Evolutionary conservation across 75 land plant genomes (phyloP).

Genomic region (Adiantum capillusveneris): DNA sequence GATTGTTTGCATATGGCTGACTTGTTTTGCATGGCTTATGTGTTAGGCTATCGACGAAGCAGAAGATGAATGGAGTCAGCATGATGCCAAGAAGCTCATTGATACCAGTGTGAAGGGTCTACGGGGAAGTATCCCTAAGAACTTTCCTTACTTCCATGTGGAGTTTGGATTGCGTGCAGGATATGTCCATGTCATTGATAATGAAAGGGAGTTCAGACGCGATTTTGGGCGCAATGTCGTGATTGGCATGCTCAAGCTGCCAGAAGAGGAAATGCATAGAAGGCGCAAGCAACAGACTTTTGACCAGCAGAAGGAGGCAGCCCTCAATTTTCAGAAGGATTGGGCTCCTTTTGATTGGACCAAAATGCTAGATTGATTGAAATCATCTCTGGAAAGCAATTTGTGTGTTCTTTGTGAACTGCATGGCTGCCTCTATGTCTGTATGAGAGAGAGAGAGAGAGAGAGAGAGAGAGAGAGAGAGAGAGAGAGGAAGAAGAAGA

Average conservation of each 20-base stretch:
- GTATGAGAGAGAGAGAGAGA: no score
- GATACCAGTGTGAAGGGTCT: slow-evolving; percentile 72
- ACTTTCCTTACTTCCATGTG: slow-evolving; percentile 92
- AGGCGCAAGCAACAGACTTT: slow-evolving; percentile 40
- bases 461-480: no score
- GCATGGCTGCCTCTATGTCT: no score
- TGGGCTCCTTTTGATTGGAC: slow-evolving; percentile 97
- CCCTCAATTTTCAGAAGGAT: slow-evolving; percentile 38
- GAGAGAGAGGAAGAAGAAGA: no score
- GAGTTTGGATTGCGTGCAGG: slow-evolving; percentile 87
- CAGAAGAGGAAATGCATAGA: slow-evolving; percentile 74
- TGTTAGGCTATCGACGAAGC: slow-evolving; percentile 96
- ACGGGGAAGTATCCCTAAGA: slow-evolving; percentile 70
- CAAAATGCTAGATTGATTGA: slow-evolving; percentile 36
- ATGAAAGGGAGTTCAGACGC: slow-evolving; percentile 59
- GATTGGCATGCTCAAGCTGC: slow-evolving; percentile 63
- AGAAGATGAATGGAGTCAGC: slow-evolving; percentile 97
- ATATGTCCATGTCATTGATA: slow-evolving; percentile 88
- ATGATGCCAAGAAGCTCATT: slow-evolving; percentile 89
- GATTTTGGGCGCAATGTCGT: slow-evolving; percentile 75
- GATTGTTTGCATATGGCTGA: no score
- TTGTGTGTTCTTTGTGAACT: no score
- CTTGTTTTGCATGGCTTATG: not conserved
- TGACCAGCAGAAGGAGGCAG: slow-evolving; percentile 55
- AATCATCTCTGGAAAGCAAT: no score